Conservation (phyloP, 1,284 basidiomycete species). For the Flammula alnicola region DNA sequence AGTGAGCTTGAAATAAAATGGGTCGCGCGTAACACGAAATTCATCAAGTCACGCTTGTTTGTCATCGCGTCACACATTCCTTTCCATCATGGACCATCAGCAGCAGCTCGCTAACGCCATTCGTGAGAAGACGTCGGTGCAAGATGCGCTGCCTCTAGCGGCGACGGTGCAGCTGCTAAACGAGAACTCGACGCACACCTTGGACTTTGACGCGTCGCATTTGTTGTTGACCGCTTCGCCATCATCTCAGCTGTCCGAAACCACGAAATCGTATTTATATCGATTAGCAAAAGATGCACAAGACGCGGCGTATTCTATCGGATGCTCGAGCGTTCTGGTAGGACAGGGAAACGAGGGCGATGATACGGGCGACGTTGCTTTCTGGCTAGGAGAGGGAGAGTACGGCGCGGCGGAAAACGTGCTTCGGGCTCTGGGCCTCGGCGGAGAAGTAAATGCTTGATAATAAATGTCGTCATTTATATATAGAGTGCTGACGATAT, state of each 20-base stretch:
- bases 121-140: conserved; percentile 6
- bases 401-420: conserved; percentile 38
- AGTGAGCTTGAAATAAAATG: not conserved
- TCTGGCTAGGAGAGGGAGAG: conserved; percentile 52
- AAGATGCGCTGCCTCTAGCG: conserved; percentile 7
- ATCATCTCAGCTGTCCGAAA: not conserved
- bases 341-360: conserved; percentile 59
- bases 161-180: conserved; percentile 7
- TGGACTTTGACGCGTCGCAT: conserved; percentile 9
- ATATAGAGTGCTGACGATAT: conserved; percentile 7
- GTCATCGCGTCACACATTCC: conserved; percentile 16
- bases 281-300: conserved; percentile 44
- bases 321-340: conserved; percentile 55
- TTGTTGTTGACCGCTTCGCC: conserved; percentile 6
- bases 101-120: not conserved
- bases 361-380: conserved; percentile 54
- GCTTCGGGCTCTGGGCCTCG: conserved; percentile 34
- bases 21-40: not conserved
- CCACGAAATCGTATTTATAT: conserved; percentile 18
- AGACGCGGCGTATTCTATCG: conserved; percentile 40
- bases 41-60: conserved; percentile 10
- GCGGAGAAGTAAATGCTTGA: conserved; percentile 16
- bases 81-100: conserved; percentile 3
- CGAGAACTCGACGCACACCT: not conserved
- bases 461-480: conserved; percentile 7